Percentiles rank a stretch among this genome's conserved stretches.
phyloP scores from a whole-genome alignment of 768 basidiomycete genomes.

The Suillus tomentosus region DNA sequence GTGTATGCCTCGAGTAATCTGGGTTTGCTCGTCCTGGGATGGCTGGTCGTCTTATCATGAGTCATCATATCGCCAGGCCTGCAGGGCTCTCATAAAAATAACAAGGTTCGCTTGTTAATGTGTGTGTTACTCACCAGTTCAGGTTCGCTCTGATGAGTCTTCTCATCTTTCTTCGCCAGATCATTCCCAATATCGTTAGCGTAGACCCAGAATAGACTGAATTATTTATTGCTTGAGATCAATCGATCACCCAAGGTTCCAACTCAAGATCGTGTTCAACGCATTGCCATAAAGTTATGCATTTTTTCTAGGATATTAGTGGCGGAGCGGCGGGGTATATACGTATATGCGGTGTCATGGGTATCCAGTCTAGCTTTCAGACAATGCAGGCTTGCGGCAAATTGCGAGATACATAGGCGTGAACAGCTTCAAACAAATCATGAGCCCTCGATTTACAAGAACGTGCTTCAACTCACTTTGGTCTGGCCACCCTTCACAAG shows the following conservation, averaged over 20 bases:
- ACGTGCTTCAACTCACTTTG: constrained; percentile 55
- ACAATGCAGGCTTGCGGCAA: constrained; percentile 48
- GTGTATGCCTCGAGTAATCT: constrained; percentile 64
- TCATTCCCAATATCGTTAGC: constrained; percentile 20
- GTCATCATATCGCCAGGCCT: neutral
- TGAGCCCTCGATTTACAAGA: constrained; percentile 7
- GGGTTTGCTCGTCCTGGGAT: constrained; percentile 65
- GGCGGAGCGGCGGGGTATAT: neutral
- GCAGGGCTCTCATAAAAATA: neutral
- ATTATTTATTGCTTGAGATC: neutral
- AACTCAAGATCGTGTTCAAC: constrained; percentile 1
- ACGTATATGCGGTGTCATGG: constrained; percentile 1
- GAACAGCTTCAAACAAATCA: constrained; percentile 58
- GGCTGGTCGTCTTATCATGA: constrained; percentile 39
- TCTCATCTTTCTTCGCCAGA: constrained; percentile 16
- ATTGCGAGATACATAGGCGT: constrained; percentile 88
- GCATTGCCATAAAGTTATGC: neutral
- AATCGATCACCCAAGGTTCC: neutral
- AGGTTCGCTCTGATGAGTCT: neutral
- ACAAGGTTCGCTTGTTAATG: constrained; percentile 7
- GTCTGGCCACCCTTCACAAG: constrained; percentile 83
- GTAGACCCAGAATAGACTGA: neutral
- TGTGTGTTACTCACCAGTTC: constrained; percentile 23
- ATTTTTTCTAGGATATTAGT: constrained; percentile 7
- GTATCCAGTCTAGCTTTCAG: constrained; percentile 8